Base-by-base conservation (phyloP, 345 rosid species). In the Eucalyptus melliodora region DNA sequence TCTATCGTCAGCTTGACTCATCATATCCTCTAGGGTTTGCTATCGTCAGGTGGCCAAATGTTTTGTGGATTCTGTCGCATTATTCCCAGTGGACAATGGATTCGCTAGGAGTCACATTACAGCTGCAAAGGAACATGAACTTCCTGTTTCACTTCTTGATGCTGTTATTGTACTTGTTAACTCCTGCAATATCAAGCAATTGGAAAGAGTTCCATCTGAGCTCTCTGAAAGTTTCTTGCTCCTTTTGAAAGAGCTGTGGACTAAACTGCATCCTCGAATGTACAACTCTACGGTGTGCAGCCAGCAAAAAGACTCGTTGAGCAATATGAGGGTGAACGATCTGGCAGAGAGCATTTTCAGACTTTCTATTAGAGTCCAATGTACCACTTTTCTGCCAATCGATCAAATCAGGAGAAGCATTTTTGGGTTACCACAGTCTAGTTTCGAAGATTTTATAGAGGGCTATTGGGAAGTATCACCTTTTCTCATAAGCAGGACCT, bases 1-100 rank as follows among this genome's bases (percentile, higher is more conserved):
- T 77, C 83, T 21, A 21, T 77, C 83, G 11, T 77, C 45, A 77
- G 27, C 24, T 77, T 77, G 83, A 77, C 83, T 77, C 83, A 77
- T 77, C 45, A 89, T 86, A 51, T 88, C 83, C 89, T 69, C 89
- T 91, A 94, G 96, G 67, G 72, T 90, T 92, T 86, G 56, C 85
- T 91, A 92, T 89, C 93, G 89, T 91, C 92, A 95, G 95, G 94
- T 92, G 90, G 86, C 86, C 65, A 72, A 60, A 34, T 93, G 93
- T 81, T 89, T 91, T 23, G 23, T 80, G 65, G 49, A 56, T 49
- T 30, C 50, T 26, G 90, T 91, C 51, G 89, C 88, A 69, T 89
- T 93, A 86, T 90, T 85, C 87, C 44, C 87, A 24, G 89, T 55
- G 88, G 93, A 91, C 55, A 62, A 80, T 23, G 89, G 86, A 81